These are phyloP conservation scores for Dryas integrifolia DNA, from an alignment of 331 rosid species.

Conservation along the genomic window DNA sequence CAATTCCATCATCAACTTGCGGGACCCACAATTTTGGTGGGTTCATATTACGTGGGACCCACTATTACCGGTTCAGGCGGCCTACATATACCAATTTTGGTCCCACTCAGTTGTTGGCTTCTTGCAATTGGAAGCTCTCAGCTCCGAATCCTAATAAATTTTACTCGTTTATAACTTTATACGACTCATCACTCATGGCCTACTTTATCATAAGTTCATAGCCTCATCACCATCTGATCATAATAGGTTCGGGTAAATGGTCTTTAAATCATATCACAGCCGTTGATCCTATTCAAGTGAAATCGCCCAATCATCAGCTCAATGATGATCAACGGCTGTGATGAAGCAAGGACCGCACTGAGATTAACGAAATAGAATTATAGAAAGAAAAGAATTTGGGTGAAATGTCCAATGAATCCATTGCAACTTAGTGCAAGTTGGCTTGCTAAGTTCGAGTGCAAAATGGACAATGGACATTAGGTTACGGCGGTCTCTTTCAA, in stretches of 20 bases:
- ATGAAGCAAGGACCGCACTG: too few relatives aligned
- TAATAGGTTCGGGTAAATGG: neutral
- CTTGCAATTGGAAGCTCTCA: too few relatives aligned
- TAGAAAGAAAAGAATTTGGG: too few relatives aligned
- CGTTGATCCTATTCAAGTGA: neutral
- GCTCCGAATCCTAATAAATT: neutral
- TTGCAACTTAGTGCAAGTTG: too few relatives aligned
- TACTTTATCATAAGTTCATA: neutral
- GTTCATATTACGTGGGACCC: neutral
- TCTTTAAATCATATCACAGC: neutral
- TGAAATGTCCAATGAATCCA: constrained; percentile 23
- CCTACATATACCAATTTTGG: neutral
- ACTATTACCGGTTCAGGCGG: neutral
- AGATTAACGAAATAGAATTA: too few relatives aligned
- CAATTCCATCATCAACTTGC: neutral
- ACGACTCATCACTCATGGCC: neutral
- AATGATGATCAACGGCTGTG: too few relatives aligned
- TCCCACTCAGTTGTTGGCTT: neutral
- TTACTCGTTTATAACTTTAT: neutral
- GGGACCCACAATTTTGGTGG: neutral
- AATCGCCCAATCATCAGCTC: neutral
- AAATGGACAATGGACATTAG: too few relatives aligned
- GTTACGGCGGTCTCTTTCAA: too few relatives aligned
- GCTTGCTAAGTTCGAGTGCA: too few relatives aligned
- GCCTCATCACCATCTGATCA: neutral